These are phyloP conservation scores for Cladosporium sp. DNA, from an alignment of 2,329 filamentous ascomycete species.

Conservation along the genomic window DNA sequence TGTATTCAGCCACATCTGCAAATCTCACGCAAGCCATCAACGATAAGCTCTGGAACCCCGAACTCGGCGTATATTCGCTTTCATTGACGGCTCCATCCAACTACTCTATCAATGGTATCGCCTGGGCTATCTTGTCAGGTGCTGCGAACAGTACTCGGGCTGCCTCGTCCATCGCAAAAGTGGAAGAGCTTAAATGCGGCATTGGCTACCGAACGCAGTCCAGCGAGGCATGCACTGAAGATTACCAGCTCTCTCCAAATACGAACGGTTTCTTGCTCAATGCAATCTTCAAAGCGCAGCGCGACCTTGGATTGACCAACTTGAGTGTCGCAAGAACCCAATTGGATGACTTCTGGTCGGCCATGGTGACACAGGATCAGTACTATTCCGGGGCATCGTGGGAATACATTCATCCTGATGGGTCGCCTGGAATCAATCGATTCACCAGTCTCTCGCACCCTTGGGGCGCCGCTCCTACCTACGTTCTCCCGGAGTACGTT, in stretches of 20 bases:
- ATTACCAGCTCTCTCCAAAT: slow-evolving; percentile 38
- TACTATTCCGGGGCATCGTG: slow-evolving; percentile 38
- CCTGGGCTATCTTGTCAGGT: slow-evolving; percentile 31
- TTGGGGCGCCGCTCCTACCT: slow-evolving; percentile 43
- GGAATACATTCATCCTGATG: slow-evolving; percentile 40
- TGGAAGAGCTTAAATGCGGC: slow-evolving; percentile 28
- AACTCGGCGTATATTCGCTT: slow-evolving; percentile 29
- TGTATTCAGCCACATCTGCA: slow-evolving; percentile 20
- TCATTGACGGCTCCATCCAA: slow-evolving; percentile 23
- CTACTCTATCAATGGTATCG: slow-evolving; percentile 30
- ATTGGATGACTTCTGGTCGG: slow-evolving; percentile 36
- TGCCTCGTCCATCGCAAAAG: slow-evolving; percentile 25
- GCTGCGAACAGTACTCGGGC: slow-evolving; percentile 30
- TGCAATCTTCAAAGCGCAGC: slow-evolving; percentile 29
- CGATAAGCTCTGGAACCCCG: slow-evolving; percentile 29
- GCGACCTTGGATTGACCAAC: slow-evolving; percentile 19
- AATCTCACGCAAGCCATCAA: slow-evolving; percentile 27
- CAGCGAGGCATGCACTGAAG: slow-evolving; percentile 20
- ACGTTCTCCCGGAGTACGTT: slow-evolving; percentile 36
- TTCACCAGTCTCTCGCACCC: slow-evolving; percentile 42
- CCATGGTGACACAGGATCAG: slow-evolving; percentile 35
- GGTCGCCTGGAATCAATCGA: slow-evolving; percentile 35
- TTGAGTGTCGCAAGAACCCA: slow-evolving; percentile 26
- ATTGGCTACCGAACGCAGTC: slow-evolving; percentile 33
- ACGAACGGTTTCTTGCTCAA: slow-evolving; percentile 41